Evolutionary conservation across 352 stramenopile species (phyloP), one percentile per base, ranked within the genome.

Genomic region (Globisporangium alternatum): DNA sequence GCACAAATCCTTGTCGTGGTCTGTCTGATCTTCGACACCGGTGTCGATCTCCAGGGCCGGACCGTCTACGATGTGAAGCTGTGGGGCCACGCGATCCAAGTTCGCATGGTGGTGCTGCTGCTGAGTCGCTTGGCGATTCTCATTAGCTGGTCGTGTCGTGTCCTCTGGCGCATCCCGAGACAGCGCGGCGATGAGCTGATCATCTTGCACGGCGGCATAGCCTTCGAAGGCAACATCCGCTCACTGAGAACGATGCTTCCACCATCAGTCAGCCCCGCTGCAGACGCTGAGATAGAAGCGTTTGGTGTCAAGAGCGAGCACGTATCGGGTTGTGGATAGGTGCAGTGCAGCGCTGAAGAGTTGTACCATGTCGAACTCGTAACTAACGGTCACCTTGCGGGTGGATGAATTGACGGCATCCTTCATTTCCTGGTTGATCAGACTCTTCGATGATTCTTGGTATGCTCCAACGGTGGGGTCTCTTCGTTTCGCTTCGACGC

Each of bases 131-230:
- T 60, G 53, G 62, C 54, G 17, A 66, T 52, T 47, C 47, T 48
- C 47, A 25, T 49, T 3, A 44, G 8, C 25, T 75, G 48, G 55
- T 61, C 64, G 8, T 39, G 61, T 58, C 57, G 48, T 57, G 15
- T 60, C 15, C 4, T 65, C 53, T 35, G 39, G 66, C 10, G 62
- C 22, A 44, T 70, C 8, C 21, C 28, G 19, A 48, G 52, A 9
- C 53, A 35, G 2, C 30, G 41, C 8, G 45, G 49, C n/a, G 31
- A 64, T 25, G 65, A 67, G 37, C 37, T 70, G 22, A 28, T 70
- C n/a, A 60, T 70, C 25, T 28, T 67, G 3, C 60, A 64, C 2
- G 65, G 65, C 49, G 25, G 37, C 10, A 52, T 65, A 0, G 12
- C n/a, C 51, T 56, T 56, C 33, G 51, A 57, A 43, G 30, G 51